A percentile compares a stretch with the other conserved stretches of the same genome.
phyloP scores from a whole-genome alignment of 1,139 yeast species.

The Arxiozyma slooffiae region DNA sequence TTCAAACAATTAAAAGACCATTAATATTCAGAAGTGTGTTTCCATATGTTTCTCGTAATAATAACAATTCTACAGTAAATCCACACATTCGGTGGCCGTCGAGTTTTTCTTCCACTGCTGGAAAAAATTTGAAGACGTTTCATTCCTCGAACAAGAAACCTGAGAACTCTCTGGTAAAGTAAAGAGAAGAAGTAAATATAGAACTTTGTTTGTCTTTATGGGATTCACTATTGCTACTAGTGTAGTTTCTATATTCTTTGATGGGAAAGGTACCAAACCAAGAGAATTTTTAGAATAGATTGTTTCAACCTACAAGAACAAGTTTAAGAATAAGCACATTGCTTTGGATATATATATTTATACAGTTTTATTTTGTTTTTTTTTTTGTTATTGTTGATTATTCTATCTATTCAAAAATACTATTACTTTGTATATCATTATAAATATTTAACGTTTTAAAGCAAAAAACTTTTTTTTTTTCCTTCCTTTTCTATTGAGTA shows the following conservation, averaged over 20 bases:
- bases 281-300: conserved; percentile 37
- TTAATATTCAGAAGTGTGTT: too few relatives aligned
- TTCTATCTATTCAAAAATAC: too few relatives aligned
- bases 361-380: too few relatives aligned
- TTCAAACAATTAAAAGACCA: not conserved
- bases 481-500: too few relatives aligned
- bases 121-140: not conserved
- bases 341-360: too few relatives aligned
- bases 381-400: too few relatives aligned
- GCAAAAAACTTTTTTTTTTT: too few relatives aligned
- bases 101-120: not conserved
- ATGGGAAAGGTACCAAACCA: conserved; percentile 28
- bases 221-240: conserved; percentile 1
- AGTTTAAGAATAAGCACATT: not conserved
- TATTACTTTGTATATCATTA: not conserved
- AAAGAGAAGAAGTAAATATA: not conserved
- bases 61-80: not conserved
- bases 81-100: not conserved
- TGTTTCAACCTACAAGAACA: conserved; percentile 10
- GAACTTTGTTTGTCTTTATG: not conserved
- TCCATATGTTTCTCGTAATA: too few relatives aligned
- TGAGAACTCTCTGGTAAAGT: too few relatives aligned
- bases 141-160: not conserved
- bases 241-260: not conserved
- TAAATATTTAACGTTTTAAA: too few relatives aligned